Conservation (phyloP, 139 green algal genomes). For the Raphidocelis subcapitata region DNA sequence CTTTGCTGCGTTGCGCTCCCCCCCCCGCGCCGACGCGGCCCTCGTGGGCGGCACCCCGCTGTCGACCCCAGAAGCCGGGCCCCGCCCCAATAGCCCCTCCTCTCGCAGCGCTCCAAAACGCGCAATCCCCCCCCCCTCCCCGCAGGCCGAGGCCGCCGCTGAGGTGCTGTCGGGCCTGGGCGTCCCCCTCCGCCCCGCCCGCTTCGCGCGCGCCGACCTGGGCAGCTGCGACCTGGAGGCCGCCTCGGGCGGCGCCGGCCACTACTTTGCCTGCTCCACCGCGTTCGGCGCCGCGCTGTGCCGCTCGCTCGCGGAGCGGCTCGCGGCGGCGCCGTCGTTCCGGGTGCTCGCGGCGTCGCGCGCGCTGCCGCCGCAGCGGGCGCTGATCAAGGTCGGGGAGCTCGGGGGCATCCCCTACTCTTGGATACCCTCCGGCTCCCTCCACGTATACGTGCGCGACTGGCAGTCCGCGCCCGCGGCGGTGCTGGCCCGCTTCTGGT, state of each 20-base stretch:
- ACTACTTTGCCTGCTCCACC: slow-evolving; percentile 48
- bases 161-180: slow-evolving; percentile 25
- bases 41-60: too few species aligned
- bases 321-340: slow-evolving; percentile 36
- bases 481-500: slow-evolving; percentile 15
- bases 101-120: not conserved
- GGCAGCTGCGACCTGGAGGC: slow-evolving; percentile 20
- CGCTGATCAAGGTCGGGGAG: slow-evolving; percentile 21
- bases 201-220: slow-evolving; percentile 38
- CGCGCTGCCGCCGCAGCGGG: slow-evolving; percentile 35
- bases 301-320: slow-evolving; percentile 37
- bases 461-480: slow-evolving; percentile 3
- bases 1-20: too few species aligned
- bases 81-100: too few species aligned
- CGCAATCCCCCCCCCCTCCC: not conserved
- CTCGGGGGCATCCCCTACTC: slow-evolving; percentile 9
- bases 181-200: slow-evolving; percentile 16
- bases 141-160: slow-evolving; percentile 30
- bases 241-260: slow-evolving; percentile 11
- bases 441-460: slow-evolving; percentile 17
- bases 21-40: too few species aligned
- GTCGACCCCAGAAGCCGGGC: too few species aligned
- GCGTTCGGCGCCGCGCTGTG: slow-evolving; percentile 38
- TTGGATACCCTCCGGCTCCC: not conserved
- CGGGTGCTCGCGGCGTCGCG: slow-evolving; percentile 40